These are phyloP conservation scores for Trichophyton benhamiae DNA, from an alignment of 2,329 filamentous ascomycete species.

Conservation along the genomic window DNA sequence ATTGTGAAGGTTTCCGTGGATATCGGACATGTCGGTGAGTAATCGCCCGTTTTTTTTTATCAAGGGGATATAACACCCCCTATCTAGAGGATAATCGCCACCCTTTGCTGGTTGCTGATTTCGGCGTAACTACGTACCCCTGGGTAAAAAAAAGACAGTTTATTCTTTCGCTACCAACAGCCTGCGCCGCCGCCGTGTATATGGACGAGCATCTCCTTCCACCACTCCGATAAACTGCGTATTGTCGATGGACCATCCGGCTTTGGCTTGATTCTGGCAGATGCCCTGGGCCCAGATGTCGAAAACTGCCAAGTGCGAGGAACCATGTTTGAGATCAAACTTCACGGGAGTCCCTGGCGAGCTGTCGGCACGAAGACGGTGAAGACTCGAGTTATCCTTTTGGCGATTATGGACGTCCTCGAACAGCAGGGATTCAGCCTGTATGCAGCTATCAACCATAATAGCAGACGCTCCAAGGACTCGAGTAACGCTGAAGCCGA, in stretches of 20 bases:
- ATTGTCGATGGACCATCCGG: slow-evolving; percentile 22
- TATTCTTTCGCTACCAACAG: slow-evolving; percentile 29
- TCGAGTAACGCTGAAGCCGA: background rate
- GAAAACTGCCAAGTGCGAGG: slow-evolving; percentile 10
- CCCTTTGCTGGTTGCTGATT: too few relatives aligned
- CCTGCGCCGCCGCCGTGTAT: slow-evolving; percentile 25
- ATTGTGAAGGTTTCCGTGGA: slow-evolving; percentile 27
- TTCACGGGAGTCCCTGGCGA: slow-evolving; percentile 25
- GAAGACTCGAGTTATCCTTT: slow-evolving; percentile 23
- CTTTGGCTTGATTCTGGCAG: slow-evolving; percentile 14
- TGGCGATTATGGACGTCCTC: slow-evolving; percentile 25
- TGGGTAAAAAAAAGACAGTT: slow-evolving; percentile 19
- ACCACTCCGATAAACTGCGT: slow-evolving; percentile 20
- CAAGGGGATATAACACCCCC: too few relatives aligned
- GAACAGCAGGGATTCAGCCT: slow-evolving; percentile 30
- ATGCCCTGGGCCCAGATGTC: slow-evolving; percentile 9
- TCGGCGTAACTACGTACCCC: slow-evolving; percentile 12
- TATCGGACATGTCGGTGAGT: slow-evolving; percentile 19
- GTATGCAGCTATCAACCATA: slow-evolving; percentile 30
- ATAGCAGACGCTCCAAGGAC: slow-evolving; percentile 13
- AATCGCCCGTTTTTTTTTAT: background rate
- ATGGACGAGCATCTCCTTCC: slow-evolving; percentile 30
- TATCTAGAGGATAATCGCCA: too few relatives aligned
- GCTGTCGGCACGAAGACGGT: slow-evolving; percentile 26
- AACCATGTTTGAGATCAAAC: slow-evolving; percentile 22